Evolutionary conservation across 805 yeast genomes (phyloP), one percentile per base, ranked within the genome.

Genomic region (Suhomyces prunicola): DNA sequence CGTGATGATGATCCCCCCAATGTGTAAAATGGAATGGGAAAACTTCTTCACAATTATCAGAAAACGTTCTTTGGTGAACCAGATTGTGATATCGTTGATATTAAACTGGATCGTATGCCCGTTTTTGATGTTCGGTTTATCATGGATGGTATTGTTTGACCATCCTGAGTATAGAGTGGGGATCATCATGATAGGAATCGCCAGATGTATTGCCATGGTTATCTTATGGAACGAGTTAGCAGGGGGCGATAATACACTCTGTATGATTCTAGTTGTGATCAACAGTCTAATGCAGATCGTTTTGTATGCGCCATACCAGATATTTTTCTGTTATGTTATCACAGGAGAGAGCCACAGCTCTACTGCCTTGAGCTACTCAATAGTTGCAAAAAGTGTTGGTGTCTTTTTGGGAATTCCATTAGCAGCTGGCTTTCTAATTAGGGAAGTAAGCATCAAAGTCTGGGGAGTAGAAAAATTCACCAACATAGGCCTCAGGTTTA

Each of bases 141-240:
- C 83, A 0, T 82, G 86, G 87, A 59, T 77, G 44, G 71, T 74
- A 0, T 57, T 83, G 47, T 78, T 78, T 51, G 78, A 81, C 52
- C 59, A 72, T 48, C 66, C 66, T 6, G 86, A 80, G 51, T 79
- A 78, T 52, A 66, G 86, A 42, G 69, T 66, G 41, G 86, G 86
- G 1, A 71, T 83, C n/a, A 80, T 83, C 29, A 75, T 83, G 79
- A 79, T 83, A 46, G 87, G 87, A 1, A 52, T 80, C 35, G 86
- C 85, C 5, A 66, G 86, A 53, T 82, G 87, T 60, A 81, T 82
- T 56, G 87, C 86, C 22, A 82, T 83, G 86, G 87, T 82, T 1
- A 65, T 83, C 48, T 62, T 82, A 26, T 82, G 86, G 87, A 82
- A 78, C 59, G 75, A 78, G 29, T 67, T 83, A 15, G 82, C 85